These are phyloP conservation scores for Exophiala dermatitidis DNA, from an alignment of 2,329 filamentous ascomycete species.

Conservation along the genomic window DNA sequence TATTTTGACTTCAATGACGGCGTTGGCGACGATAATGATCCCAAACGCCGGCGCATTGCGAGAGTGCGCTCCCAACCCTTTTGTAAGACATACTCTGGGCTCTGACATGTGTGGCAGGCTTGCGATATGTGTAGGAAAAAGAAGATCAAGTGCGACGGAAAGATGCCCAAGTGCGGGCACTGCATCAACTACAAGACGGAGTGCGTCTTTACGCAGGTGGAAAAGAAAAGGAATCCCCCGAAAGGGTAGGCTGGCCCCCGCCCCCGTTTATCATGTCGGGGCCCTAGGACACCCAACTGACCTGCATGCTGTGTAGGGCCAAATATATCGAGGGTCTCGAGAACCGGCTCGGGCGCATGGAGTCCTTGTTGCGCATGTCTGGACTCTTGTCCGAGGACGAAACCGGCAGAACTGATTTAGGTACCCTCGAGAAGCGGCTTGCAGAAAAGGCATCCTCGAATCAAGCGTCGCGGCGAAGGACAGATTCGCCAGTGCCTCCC, in stretches of 20 bases:
- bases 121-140: conserved; percentile 95
- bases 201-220: conserved; percentile 93
- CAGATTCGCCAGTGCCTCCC: conserved; percentile 18
- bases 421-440: conserved; percentile 72
- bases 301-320: conserved; percentile 50
- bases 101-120: conserved; percentile 48
- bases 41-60: conserved; percentile 82
- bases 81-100: conserved; percentile 5
- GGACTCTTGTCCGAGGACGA: conserved; percentile 82
- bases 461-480: conserved; percentile 5
- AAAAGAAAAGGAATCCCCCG: conserved; percentile 95
- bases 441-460: conserved; percentile 43
- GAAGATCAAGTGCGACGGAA: conserved; percentile 94
- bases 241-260: conserved; percentile 67
- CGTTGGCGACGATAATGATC: conserved; percentile 59
- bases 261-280: neutral
- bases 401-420: conserved; percentile 75
- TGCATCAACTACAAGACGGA: conserved; percentile 98
- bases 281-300: neutral
- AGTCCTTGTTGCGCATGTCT: conserved; percentile 78
- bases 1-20: conserved; percentile 41
- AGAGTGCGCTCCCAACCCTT: conserved; percentile 52
- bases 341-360: conserved; percentile 92
- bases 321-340: conserved; percentile 98
- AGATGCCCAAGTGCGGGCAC: conserved; percentile 88